Conservation (phyloP, 371 early-diverging fungal genomes). For the Apophysomyces elegans region DNA sequence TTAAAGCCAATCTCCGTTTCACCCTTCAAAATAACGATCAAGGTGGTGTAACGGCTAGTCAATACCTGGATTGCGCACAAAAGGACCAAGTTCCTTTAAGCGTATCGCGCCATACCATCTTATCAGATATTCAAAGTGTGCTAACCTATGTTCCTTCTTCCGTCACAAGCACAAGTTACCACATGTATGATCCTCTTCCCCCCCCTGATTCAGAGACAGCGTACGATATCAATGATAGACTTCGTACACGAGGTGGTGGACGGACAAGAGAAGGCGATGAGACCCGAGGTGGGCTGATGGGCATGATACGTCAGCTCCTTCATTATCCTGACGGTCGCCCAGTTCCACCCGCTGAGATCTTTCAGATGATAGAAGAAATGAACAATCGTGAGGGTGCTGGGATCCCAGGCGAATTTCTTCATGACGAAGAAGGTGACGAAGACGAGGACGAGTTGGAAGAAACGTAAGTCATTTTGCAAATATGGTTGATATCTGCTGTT, state of each 20-base stretch:
- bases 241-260: conserved; percentile 14
- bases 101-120: conserved; percentile 74
- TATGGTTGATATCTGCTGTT: not conserved
- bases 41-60: conserved; percentile 16
- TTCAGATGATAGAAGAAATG: conserved; percentile 28
- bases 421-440: conserved; percentile 23
- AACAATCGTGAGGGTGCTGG: conserved; percentile 16
- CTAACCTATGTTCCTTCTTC: conserved; percentile 60
- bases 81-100: conserved; percentile 55
- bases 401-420: conserved; percentile 49
- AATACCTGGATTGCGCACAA: conserved; percentile 20
- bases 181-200: conserved; percentile 80
- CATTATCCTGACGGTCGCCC: conserved; percentile 16
- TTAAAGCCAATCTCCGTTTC: conserved; percentile 37
- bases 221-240: conserved; percentile 45
- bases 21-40: conserved; percentile 14
- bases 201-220: conserved; percentile 61
- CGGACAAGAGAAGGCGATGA: conserved; percentile 15
- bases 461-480: conserved; percentile 8
- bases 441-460: conserved; percentile 12
- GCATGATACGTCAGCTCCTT: conserved; percentile 25
- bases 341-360: conserved; percentile 21
- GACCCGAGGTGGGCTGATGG: conserved; percentile 22
- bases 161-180: conserved; percentile 57
- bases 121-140: conserved; percentile 65